Conservation (phyloP, 2,329 filamentous ascomycete genomes). For the Metarhizium guizhouense region DNA sequence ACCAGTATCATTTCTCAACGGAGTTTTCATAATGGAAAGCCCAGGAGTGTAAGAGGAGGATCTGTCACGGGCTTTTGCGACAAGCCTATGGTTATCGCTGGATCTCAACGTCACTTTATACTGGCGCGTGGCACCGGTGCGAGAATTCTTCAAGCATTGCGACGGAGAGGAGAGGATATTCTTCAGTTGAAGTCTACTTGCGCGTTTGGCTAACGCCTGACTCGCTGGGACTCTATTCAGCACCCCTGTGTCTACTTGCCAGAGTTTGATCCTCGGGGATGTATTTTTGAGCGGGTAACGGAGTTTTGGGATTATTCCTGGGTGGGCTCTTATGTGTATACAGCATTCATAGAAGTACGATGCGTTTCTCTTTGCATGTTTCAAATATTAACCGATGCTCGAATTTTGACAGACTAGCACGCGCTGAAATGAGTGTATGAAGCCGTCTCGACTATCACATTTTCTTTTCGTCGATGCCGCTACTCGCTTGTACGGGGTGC, state of each 20-base stretch:
- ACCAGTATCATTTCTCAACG: not conserved
- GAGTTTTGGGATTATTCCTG: conserved; percentile 16
- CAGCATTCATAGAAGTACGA: not conserved
- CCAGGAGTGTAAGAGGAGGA: not conserved
- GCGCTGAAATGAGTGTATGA: not conserved
- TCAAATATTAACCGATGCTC: not conserved
- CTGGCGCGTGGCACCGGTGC: not conserved
- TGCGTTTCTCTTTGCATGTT: not conserved
- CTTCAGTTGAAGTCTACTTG: not conserved
- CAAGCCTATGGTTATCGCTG: not conserved
- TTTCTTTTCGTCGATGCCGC: no score
- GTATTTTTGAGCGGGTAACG: conserved; percentile 6
- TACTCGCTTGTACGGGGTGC: not conserved
- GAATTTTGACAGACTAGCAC: not conserved
- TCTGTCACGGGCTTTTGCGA: not conserved
- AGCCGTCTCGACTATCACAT: no score
- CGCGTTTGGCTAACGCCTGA: not conserved
- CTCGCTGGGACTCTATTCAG: not conserved
- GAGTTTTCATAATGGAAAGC: not conserved
- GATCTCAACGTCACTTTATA: not conserved
- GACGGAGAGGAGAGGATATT: not conserved
- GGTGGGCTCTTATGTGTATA: conserved; percentile 9
- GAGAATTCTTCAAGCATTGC: not conserved
- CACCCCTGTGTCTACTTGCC: not conserved
- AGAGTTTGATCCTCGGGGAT: not conserved